Evolutionary conservation across 2,329 filamentous ascomycete genomes (phyloP), one percentile per base, ranked within the genome.

Genomic region (Fusarium dimerum): DNA sequence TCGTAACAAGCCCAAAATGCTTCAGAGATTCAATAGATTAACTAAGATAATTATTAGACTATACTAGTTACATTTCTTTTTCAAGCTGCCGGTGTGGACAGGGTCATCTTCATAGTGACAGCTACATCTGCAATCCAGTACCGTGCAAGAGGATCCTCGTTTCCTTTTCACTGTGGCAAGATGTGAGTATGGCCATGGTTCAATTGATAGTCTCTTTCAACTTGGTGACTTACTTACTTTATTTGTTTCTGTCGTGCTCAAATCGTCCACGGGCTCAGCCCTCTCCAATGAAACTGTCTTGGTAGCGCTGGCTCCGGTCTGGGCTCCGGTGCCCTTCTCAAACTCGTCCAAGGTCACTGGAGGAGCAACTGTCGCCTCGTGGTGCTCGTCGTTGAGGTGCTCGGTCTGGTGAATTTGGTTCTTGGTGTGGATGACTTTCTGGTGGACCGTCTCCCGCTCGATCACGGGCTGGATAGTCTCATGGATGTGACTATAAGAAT

Each of bases 401-500:
- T 57, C 54, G 9, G 32, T 57, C n/a, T 57, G 44, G n/a, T 57
- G 55, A 7, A 26, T 26, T 26, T 26, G 20, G 20, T 26, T 26
- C 20, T 26, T 26, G 20, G 20, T 26, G 20, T 26, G 20, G 20
- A 26, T 26, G 2, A 57, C 55, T 43, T 57, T 57, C 17, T 57
- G 50, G 4, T 57, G 50, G n/a, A 57, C 46, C 2, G 55, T 57
- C 20, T 57, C 55, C 13, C 55, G 43, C 54, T 57, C 55, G 11
- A 57, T 57, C 9, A 57, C 55, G 11, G 55, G 55, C 30, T 57
- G 55, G 5, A 57, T 57, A 2, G 51, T 57, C 10, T 57, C 55
- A 7, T 57, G 54, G 10, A 57, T 29, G 12, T 57, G 55, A 8
- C 55, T 57, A 2, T 5, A 1, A 12, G 2, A 3, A 26, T 1